Evolutionary conservation across 805 yeast species (phyloP), one percentile per base, ranked within the genome.

Genomic region (Monosporozyma unispora): DNA sequence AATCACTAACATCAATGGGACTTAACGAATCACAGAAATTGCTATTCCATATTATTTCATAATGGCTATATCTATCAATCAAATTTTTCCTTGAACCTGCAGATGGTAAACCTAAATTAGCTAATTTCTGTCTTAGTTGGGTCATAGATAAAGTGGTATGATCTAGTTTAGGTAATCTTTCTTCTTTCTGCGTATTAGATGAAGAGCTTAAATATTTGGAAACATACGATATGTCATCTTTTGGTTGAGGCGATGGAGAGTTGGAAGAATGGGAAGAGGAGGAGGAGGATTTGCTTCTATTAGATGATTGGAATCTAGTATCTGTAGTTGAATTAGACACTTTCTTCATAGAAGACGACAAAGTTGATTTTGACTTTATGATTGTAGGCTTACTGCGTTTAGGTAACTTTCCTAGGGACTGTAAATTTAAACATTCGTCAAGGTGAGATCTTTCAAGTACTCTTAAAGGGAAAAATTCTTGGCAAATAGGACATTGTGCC

Each of bases 41-140:
- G 11, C 96, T 82, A 60, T 90, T 90, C 80, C 82, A 84, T 10
- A 88, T 60, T 29, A 81, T 78, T 49, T 84, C 79, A 69, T 81
- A 90, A 55, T 89, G 91, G 53, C 79, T 82, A 60, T 85, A 85
- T 39, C 98, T 68, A 18, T 76, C 67, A 52, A 86, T 90, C 56
- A 89, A 59, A 54, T 78, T 82, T 14, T 67, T 67, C 52, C 87
- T 71, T 1, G 82, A 66, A 0, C 97, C 98, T 9, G 62, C 64
- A 0, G 79, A 71, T 0, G 89, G 77, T 6, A 90, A 63, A 12
- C 78, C 78, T 21, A 78, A 61, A 7, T 75, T 71, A 1, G 71
- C 47, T 14, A 90, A 68, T 59, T 80, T 81, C 44, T 78, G 80
- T 55, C 81, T 81, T 11, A 89, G 67, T 56, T 81, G 80, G 2